Base-by-base conservation (phyloP, 371 early-diverging fungal species). In the Catenaria anguillulae region DNA sequence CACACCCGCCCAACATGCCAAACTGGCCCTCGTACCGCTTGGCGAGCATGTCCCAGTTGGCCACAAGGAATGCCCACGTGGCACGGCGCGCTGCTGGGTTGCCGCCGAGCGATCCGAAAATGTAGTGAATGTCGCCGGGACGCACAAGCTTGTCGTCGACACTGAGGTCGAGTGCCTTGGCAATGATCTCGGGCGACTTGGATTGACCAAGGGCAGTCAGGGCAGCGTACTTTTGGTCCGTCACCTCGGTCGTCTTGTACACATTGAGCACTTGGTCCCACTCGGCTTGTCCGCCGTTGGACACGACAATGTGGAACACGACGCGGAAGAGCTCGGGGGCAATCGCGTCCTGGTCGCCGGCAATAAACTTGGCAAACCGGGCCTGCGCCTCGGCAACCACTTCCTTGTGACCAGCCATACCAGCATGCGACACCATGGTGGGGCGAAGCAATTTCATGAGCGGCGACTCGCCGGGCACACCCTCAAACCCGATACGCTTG, bases 311-410 rank as follows among this genome's bases (percentile, higher is more conserved):
- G 63, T 73, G 72, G 70, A 81, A 93, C 0, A 89, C 88, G 2
- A 84, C 72, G 35, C 83, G 80, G 24, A 89, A 85, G 24, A 94
- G 67, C 70, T 92, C 86, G 45, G 93, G 85, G 62, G 86, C 84
- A 46, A 96, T 63, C 24, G 36, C 36, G 59, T 68, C 63, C 61
- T 81, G 72, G 43, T 78, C 76, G 48, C 79, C 81, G n/a, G 66
- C 66, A 63, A 78, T 75, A 60, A 79, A 85, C 26, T 67, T 58
- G 50, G 69, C 66, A 65, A 91, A 89, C 1, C 85, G 74, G 36
- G 58, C 64, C 42, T 72, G 69, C 10, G 87, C 80, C 61, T 85
- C 84, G 3, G 63, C 69, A 58, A 85, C 64, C 13, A 80, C 75
- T 46, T 55, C 36, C 33, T 70, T 29, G 61, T 84, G 79, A 46